Evolutionary conservation across 208 protist species (phyloP).

Genomic region (Leishmania major): DNA sequence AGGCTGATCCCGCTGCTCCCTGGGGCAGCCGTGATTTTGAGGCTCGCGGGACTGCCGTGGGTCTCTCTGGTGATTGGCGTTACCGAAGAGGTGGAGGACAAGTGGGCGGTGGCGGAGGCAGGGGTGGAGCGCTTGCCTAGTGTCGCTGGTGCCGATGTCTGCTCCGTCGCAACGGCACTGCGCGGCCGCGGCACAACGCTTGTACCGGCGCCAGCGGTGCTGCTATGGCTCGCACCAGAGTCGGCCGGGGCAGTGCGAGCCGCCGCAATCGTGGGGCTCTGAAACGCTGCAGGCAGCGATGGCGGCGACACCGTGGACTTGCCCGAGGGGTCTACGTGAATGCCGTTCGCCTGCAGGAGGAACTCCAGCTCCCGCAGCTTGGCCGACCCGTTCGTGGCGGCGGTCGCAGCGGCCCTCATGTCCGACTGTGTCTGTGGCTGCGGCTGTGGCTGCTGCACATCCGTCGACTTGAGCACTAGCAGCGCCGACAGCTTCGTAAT

Average conservation of each 20-base stretch:
- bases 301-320: constrained; percentile 7
- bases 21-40: constrained; percentile 37
- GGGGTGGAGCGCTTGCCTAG: constrained; percentile 22
- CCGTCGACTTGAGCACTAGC: constrained; percentile 54
- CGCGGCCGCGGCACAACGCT: constrained; percentile 54
- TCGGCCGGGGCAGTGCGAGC: neutral
- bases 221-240: constrained; percentile 7
- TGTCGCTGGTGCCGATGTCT: neutral
- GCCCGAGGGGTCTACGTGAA: constrained; percentile 13
- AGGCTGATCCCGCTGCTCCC: constrained; percentile 45
- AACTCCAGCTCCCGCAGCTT: constrained; percentile 38
- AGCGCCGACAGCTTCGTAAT: constrained; percentile 73
- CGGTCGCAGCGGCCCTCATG: neutral
- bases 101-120: constrained; percentile 37
- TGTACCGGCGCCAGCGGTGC: neutral
- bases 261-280: neutral
- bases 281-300: constrained; percentile 6
- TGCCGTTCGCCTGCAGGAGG: constrained; percentile 35
- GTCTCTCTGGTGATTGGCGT: neutral
- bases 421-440: constrained; percentile 48
- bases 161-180: constrained; percentile 33
- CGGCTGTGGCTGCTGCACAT: constrained; percentile 15
- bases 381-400: constrained; percentile 18
- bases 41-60: constrained; percentile 6
- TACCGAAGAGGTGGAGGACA: constrained; percentile 20